Conservation (phyloP, 1,139 yeast genomes). For the Zygosaccharomyces sapae region DNA sequence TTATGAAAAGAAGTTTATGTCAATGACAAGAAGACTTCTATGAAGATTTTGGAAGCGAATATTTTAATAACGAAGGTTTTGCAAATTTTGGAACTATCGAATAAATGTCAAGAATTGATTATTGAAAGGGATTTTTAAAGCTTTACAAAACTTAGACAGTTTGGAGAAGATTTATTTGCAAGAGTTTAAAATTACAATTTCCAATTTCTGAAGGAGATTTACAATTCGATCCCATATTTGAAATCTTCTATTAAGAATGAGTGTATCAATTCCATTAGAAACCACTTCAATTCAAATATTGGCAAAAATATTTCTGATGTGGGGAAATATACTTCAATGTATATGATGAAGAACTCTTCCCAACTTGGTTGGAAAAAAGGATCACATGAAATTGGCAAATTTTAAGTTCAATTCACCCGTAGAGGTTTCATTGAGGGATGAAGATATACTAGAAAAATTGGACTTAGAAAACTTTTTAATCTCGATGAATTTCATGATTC, state of each 20-base stretch:
- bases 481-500: slow-evolving; percentile 76
- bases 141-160: slow-evolving; percentile 77
- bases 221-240: slow-evolving; percentile 73
- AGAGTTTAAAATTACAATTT: slow-evolving; percentile 61
- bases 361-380: slow-evolving; percentile 34
- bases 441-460: slow-evolving; percentile 27
- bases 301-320: slow-evolving; percentile 58
- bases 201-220: slow-evolving; percentile 64
- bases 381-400: slow-evolving; percentile 45
- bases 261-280: slow-evolving; percentile 66
- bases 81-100: slow-evolving; percentile 80
- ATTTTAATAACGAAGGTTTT: slow-evolving; percentile 63
- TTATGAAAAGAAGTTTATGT: slow-evolving; percentile 53
- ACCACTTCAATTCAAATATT: slow-evolving; percentile 58
- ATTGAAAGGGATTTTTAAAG: slow-evolving; percentile 66
- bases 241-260: slow-evolving; percentile 74
- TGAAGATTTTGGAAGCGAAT: slow-evolving; percentile 60
- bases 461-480: slow-evolving; percentile 38
- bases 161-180: slow-evolving; percentile 62
- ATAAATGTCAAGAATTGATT: slow-evolving; percentile 78
- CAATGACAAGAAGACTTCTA: slow-evolving; percentile 53
- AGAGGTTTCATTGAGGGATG: slow-evolving; percentile 65
- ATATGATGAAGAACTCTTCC: slow-evolving; percentile 49
- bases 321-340: slow-evolving; percentile 54
- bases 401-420: slow-evolving; percentile 83